A percentile compares a stretch with the other conserved stretches of the same genome.
Evolutionary conservation across 768 basidiomycete species (phyloP).

Genomic region (Vararia minispora): DNA sequence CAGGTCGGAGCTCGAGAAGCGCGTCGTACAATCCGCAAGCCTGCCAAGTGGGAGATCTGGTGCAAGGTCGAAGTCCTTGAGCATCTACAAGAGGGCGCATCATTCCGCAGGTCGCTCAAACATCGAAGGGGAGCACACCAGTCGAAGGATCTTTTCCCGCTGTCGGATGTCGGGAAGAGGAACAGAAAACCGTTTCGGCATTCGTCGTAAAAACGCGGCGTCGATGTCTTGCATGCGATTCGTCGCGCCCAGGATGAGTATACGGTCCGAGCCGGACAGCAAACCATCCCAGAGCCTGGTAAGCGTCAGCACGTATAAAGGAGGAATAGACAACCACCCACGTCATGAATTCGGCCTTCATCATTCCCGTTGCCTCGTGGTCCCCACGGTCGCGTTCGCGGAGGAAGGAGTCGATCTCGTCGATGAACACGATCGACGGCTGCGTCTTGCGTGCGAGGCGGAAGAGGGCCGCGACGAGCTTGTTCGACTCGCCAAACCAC

Average conservation of each 20-base stretch:
- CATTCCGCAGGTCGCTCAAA: neutral
- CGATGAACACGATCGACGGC: constrained; percentile 96
- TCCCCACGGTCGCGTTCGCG: constrained; percentile 80
- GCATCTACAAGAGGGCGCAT: constrained; percentile 44
- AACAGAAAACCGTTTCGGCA: constrained; percentile 94
- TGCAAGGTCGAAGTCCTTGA: constrained; percentile 63
- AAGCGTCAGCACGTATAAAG: constrained; percentile 1
- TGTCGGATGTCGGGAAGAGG: constrained; percentile 70
- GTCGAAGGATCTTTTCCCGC: constrained; percentile 68
- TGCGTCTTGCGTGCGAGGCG: constrained; percentile 89
- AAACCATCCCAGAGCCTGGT: constrained; percentile 91
- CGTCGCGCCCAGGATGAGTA: constrained; percentile 89
- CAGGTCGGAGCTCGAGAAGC: constrained; percentile 83
- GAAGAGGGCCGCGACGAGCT: constrained; percentile 90
- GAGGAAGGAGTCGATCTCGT: constrained; percentile 95
- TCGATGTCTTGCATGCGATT: constrained; percentile 93
- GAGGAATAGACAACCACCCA: constrained; percentile 25
- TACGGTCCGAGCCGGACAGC: constrained; percentile 66
- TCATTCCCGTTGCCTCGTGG: constrained; percentile 98
- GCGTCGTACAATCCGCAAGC: constrained; percentile 61
- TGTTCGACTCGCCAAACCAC: constrained; percentile 89
- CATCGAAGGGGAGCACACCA: constrained; percentile 35
- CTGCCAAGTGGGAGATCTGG: constrained; percentile 45
- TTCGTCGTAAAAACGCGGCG: constrained; percentile 78
- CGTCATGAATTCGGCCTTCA: constrained; percentile 96